phyloP scores from a whole-genome alignment of 2,329 filamentous ascomycete species.

The Phaeosphaeria sp. region DNA sequence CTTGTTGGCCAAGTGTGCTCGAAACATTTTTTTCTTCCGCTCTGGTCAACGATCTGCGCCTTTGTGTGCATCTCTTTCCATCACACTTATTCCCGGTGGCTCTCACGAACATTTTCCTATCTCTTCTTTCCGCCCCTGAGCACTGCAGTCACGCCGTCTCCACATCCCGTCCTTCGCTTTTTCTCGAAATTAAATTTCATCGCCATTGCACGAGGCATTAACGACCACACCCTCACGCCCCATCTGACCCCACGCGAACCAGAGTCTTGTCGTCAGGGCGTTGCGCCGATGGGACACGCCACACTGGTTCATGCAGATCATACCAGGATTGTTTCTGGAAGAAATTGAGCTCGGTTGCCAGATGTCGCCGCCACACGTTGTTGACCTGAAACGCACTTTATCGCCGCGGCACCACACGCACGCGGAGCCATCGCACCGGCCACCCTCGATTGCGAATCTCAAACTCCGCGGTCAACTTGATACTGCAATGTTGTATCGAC shows the following conservation, averaged over 20 bases:
- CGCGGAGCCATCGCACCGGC: background rate
- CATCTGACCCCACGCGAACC: background rate
- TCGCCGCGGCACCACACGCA: background rate
- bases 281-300: background rate
- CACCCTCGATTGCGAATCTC: background rate
- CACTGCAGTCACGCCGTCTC: background rate
- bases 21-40: background rate
- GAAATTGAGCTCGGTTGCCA: conserved; percentile 1
- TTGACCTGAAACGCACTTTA: conserved; percentile 1
- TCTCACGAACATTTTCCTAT: background rate
- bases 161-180: background rate
- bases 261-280: conserved; percentile 4
- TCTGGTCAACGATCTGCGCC: background rate
- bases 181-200: background rate
- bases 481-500: background rate
- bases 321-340: conserved; percentile 4
- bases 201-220: background rate
- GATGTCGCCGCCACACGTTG: conserved; percentile 1
- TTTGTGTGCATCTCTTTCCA: background rate
- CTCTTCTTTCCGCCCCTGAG: background rate
- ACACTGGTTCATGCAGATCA: background rate
- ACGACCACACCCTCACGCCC: conserved; percentile 1
- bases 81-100: background rate
- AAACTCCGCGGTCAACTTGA: background rate
- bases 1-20: background rate